Evolutionary conservation across 768 basidiomycete species (phyloP), one percentile per base, ranked within the genome.

Genomic region (Lentinula detonsa): DNA sequence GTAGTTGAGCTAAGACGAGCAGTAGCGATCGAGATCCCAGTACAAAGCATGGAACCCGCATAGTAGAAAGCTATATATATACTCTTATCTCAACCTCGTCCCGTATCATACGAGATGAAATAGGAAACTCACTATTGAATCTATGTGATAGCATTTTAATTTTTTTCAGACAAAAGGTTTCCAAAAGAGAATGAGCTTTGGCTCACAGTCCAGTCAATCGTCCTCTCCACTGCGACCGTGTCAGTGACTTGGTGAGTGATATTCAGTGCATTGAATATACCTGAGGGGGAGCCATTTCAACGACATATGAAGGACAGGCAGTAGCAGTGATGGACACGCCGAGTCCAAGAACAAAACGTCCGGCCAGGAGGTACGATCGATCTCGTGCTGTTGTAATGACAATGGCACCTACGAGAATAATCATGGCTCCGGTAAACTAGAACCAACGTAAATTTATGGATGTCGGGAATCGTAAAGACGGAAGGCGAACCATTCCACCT

Each of bases 281-380:
- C 64, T 82, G 81, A 16, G 83, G 82, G 49, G 85, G 85, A 11
- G 81, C 79, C 69, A 85, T 81, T 68, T 86, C 85, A 18, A 80
- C 78, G 8, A 80, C 78, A 67, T 84, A 85, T 15, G 80, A 70
- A 4, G 69, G 71, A 2, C 76, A 76, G 1, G 78, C 78, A 8
- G 76, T 77, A 16, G 77, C 74, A 4, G 74, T 72, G 13, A 81
- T 77, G 3, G 79, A 72, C 15, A 84, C 81, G 61, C 82, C 81
- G 64, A 83, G 80, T 33, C 84, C 83, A 40, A 85, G 74, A 45
- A 83, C 71, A 64, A 81, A 81, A 28, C 81, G 71, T 48, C 82
- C 84, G 18, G 71, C 81, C 40, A 84, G 73, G 57, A 86, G 78
- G 63, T 84, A 82, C 5, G 71, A 60, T 23, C 74, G 70, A 57